phyloP scores from a whole-genome alignment of 2,329 filamentous ascomycete genomes.

The Stachybotrys elegans region DNA sequence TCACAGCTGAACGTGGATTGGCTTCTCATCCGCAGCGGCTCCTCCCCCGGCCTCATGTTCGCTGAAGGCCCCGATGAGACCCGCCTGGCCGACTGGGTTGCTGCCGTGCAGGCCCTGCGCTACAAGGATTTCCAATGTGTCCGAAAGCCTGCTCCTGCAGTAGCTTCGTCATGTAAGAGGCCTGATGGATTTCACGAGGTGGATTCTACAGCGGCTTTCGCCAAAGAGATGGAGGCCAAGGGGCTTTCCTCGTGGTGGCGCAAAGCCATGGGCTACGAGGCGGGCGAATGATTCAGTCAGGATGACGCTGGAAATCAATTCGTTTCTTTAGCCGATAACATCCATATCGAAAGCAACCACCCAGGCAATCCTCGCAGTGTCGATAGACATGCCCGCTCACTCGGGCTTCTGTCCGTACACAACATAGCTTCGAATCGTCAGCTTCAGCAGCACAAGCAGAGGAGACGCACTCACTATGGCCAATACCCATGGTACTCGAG shows the following conservation, averaged over 20 bases:
- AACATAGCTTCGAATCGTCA: background rate
- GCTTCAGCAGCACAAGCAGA: background rate
- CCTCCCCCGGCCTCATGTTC: slow-evolving; percentile 74
- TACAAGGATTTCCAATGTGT: slow-evolving; percentile 71
- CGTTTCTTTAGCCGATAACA: no score
- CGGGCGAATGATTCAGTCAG: background rate
- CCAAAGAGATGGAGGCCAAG: slow-evolving; percentile 51
- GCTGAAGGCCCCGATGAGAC: slow-evolving; percentile 54
- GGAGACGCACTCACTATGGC: slow-evolving; percentile 20
- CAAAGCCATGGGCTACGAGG: slow-evolving; percentile 57
- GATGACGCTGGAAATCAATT: no score
- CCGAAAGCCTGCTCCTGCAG: slow-evolving; percentile 38
- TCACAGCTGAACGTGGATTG: slow-evolving; percentile 51
- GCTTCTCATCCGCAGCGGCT: slow-evolving; percentile 62
- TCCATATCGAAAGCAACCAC: no score
- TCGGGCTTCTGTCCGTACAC: background rate
- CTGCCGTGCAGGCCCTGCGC: slow-evolving; percentile 55
- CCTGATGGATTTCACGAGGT: slow-evolving; percentile 47
- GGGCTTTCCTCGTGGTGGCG: slow-evolving; percentile 63
- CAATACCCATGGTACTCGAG: slow-evolving; percentile 24
- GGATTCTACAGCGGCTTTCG: slow-evolving; percentile 61
- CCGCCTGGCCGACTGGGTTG: slow-evolving; percentile 59
- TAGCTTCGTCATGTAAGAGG: slow-evolving; percentile 5
- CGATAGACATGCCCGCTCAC: no score
- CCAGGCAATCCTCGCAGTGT: no score